Evolutionary conservation across 805 yeast species (phyloP).

Genomic region (Cyberlindnera xishuangbannaensis): DNA sequence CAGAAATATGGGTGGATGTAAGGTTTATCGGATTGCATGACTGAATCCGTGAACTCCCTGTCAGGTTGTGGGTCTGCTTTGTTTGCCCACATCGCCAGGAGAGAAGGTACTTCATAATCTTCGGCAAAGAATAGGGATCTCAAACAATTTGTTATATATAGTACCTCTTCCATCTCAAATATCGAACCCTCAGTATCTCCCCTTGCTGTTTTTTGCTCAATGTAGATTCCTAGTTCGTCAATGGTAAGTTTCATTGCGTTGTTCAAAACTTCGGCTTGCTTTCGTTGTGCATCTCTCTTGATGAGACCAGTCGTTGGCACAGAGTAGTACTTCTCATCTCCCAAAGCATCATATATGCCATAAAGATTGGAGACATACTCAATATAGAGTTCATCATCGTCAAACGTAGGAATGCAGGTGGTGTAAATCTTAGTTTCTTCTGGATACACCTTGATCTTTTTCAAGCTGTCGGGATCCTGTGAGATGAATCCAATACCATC

Average conservation of each 20-base stretch:
- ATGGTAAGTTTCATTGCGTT: conserved; percentile 30
- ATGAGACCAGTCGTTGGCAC: conserved; percentile 35
- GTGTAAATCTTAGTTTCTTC: conserved; percentile 39
- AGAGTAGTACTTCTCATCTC: conserved; percentile 37
- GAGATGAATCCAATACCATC: conserved; percentile 37
- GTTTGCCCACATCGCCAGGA: conserved; percentile 59
- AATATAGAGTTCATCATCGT: conserved; percentile 36
- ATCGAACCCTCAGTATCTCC: conserved; percentile 26
- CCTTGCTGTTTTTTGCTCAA: conserved; percentile 27
- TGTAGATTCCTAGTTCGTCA: conserved; percentile 29
- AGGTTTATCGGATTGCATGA: conserved; percentile 38
- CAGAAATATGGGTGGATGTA: conserved; percentile 52
- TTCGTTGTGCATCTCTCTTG: conserved; percentile 27
- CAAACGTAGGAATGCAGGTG: conserved; percentile 34
- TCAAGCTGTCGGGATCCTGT: conserved; percentile 22
- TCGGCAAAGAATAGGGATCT: conserved; percentile 43
- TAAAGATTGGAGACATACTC: conserved; percentile 46
- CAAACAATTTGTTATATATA: conserved; percentile 52
- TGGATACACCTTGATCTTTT: conserved; percentile 26
- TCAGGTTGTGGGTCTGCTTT: conserved; percentile 65
- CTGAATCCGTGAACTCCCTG: conserved; percentile 40
- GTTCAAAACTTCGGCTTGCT: conserved; percentile 33
- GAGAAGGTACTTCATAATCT: conserved; percentile 31
- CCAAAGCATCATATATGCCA: conserved; percentile 45
- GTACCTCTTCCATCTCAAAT: conserved; percentile 38